Evolutionary conservation across 1,284 basidiomycete genomes (phyloP).

Genomic region (Ceraceosorus guamensis): DNA sequence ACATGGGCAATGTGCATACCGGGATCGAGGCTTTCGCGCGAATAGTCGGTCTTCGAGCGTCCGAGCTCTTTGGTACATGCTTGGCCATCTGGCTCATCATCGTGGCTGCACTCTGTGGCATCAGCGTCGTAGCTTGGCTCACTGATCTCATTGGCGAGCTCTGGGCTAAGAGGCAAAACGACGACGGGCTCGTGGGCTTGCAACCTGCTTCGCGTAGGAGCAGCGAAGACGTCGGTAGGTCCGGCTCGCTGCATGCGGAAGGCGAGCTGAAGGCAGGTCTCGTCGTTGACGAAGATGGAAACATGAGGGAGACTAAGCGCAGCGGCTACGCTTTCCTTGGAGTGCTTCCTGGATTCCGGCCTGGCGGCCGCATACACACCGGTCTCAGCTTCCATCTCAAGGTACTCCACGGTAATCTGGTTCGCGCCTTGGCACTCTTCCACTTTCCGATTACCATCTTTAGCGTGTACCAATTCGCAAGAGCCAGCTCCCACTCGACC

Average conservation of each 20-base stretch:
- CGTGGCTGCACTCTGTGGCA: slow-evolving; percentile 61
- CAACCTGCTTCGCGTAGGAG: neutral
- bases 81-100: slow-evolving; percentile 74
- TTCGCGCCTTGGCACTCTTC: slow-evolving; percentile 80
- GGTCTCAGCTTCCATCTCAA: slow-evolving; percentile 13
- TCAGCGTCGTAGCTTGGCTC: slow-evolving; percentile 64
- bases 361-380: too few species aligned
- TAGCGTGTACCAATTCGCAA: slow-evolving; percentile 74
- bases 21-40: slow-evolving; percentile 75
- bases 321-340: neutral
- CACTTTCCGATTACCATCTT: slow-evolving; percentile 89
- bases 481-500: slow-evolving; percentile 54
- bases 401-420: slow-evolving; percentile 69
- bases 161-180: neutral
- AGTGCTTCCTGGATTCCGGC: neutral
- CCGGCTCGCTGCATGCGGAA: too few species aligned
- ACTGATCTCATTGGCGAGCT: slow-evolving; percentile 14
- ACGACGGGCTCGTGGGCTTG: neutral
- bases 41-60: slow-evolving; percentile 68
- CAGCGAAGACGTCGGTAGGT: neutral
- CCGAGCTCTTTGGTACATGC: slow-evolving; percentile 78
- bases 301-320: neutral
- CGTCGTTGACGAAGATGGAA: neutral
- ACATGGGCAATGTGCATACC: slow-evolving; percentile 45
- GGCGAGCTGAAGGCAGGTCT: neutral